phyloP scores from a whole-genome alignment of 768 basidiomycete species.

The Chalciporus pseudorubinellus region DNA sequence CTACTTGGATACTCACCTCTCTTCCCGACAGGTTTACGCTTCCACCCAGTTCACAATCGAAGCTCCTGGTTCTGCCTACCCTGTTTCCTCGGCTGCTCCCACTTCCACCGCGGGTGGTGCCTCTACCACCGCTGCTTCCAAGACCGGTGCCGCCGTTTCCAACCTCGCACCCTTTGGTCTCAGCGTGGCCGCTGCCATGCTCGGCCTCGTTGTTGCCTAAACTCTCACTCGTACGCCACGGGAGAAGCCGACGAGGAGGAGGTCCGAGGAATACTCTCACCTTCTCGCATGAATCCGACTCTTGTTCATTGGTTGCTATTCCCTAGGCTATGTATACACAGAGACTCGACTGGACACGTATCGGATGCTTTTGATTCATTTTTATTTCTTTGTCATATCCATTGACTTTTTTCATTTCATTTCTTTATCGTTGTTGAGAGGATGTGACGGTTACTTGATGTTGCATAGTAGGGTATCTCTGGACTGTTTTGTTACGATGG shows the following conservation, averaged over 20 bases:
- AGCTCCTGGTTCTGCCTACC: slow-evolving; percentile 52
- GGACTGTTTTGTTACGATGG: neutral
- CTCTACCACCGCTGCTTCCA: slow-evolving; percentile 19
- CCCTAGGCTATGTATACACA: no score
- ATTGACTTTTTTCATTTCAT: neutral
- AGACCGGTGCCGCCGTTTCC: slow-evolving; percentile 8
- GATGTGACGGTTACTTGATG: neutral
- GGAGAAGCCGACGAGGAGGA: neutral
- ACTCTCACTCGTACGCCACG: neutral
- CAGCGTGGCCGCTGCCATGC: slow-evolving; percentile 28
- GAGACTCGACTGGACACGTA: no score
- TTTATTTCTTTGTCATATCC: neutral
- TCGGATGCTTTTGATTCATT: neutral
- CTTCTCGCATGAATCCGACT: no score
- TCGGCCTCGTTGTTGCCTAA: slow-evolving; percentile 31
- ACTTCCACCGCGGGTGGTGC: slow-evolving; percentile 22
- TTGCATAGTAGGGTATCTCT: neutral
- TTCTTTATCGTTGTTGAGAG: neutral
- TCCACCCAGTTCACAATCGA: slow-evolving; percentile 60
- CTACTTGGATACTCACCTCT: no score
- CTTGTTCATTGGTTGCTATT: no score
- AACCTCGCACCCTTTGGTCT: slow-evolving; percentile 29
- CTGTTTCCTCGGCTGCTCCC: slow-evolving; percentile 34
- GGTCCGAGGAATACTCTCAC: no score
- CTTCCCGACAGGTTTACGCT: slow-evolving; percentile 52